Evolutionary conservation across 2,329 filamentous ascomycete genomes (phyloP).

Genomic region (Drechslerella coelobrocha): DNA sequence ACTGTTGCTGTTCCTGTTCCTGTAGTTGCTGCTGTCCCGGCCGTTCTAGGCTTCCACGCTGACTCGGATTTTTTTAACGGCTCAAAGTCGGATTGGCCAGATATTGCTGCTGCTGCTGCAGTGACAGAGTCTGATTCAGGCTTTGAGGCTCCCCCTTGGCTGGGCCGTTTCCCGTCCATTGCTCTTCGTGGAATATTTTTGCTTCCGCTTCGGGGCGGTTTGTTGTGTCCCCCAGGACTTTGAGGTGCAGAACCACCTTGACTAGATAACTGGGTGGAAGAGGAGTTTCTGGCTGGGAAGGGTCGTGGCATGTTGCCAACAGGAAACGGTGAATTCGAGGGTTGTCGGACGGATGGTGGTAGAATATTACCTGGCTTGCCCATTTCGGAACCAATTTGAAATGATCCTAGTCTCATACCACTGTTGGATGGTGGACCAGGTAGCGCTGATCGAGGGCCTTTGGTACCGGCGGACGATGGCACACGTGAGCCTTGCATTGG

Average conservation of each 20-base stretch:
- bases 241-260: conserved; percentile 46
- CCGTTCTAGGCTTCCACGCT: conserved; percentile 88
- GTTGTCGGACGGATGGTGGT: conserved; percentile 28
- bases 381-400: conserved; percentile 37
- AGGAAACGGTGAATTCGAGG: conserved; percentile 40
- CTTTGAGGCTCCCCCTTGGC: conserved; percentile 60
- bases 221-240: conserved; percentile 62
- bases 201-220: conserved; percentile 69
- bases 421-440: conserved; percentile 54
- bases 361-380: conserved; percentile 37
- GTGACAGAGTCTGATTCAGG: conserved; percentile 69
- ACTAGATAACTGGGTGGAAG: conserved; percentile 59
- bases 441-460: conserved; percentile 52
- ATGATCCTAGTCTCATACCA: conserved; percentile 46
- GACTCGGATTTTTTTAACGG: conserved; percentile 73
- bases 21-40: conserved; percentile 63
- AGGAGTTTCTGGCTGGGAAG: conserved; percentile 71
- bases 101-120: conserved; percentile 84
- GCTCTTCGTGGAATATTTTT: conserved; percentile 63
- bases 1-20: no score
- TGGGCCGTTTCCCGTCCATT: conserved; percentile 64
- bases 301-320: conserved; percentile 57
- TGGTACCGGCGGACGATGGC: conserved; percentile 64
- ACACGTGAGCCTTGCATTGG: conserved; percentile 63
- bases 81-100: conserved; percentile 89